Evolutionary conservation across 139 green algal genomes (phyloP), one percentile per base, ranked within the genome.

Genomic region (Auxenochlorella protothecoides): DNA sequence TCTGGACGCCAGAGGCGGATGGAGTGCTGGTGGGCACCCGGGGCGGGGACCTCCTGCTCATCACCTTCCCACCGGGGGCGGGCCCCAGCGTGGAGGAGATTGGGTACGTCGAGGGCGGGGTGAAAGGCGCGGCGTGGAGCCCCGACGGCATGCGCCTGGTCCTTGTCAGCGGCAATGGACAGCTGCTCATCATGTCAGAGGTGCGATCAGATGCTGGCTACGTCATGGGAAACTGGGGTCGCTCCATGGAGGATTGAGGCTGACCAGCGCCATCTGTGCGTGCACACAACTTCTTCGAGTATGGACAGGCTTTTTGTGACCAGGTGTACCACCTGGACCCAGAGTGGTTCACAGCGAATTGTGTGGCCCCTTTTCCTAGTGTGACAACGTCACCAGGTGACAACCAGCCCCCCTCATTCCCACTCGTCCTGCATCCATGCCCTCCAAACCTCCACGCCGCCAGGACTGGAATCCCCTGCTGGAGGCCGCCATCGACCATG

Each of bases 61-160:
- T 11, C 9, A 11, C 57, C 57, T 62, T 44, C 27, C 9, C 9
- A 62, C 57, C 9, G 11, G 11, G 57, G 57, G 9, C 9, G 9
- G 57, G 9, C 57, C 59, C 59, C 5, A 55, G 54, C 3, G 11
- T 79, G 53, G 79, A 83, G 56, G 79, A 92, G 75, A 83, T 93
- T 5, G 87, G 89, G 4, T 61, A 62, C 1, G 63, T 94, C 12
- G 66, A 88, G 11, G 90, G 82, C 44, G 89, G 91, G 55, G 60
- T 96, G 13, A 75, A 70, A 5, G 83, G 72, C 4, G 64, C 82
- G 68, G 76, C 77, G 3, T 92, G 85, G 88, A 91, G 84, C 67
- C 92, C 92, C 1, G 91, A 96, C 72, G 92, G 92, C 2, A 86
- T 96, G 72, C 65, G 88, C 57, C 68, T 96, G 55, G 87, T 70